phyloP scores from a whole-genome alignment of 352 stramenopile genomes.

The Phytophthora fragariaefolia region DNA sequence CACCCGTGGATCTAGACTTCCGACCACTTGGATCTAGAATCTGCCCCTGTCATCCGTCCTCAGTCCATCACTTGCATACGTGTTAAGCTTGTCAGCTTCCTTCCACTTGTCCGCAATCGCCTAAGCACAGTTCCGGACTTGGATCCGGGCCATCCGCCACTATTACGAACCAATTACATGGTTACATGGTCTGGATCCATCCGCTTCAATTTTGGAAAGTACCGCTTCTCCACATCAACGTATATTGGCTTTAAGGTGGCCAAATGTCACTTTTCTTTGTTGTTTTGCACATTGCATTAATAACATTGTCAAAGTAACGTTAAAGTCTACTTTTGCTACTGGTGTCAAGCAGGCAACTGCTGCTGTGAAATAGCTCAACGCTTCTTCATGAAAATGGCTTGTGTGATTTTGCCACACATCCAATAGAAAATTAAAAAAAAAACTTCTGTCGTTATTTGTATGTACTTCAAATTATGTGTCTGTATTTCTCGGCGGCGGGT shows the following conservation, averaged over 20 bases:
- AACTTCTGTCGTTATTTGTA: neutral
- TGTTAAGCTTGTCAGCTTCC: no score
- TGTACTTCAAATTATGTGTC: conserved; percentile 2
- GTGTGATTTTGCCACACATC: conserved; percentile 7
- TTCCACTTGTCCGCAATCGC: no score
- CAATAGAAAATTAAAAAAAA: neutral
- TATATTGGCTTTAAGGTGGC: conserved; percentile 2
- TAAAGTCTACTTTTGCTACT: conserved; percentile 1
- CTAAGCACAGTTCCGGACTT: no score
- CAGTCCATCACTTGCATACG: no score
- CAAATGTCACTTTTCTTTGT: conserved; percentile 4
- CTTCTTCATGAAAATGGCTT: conserved; percentile 11
- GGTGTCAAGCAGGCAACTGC: conserved; percentile 1
- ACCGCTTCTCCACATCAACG: no score
- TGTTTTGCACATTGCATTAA: conserved; percentile 2
- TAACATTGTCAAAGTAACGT: neutral
- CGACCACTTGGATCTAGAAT: no score
- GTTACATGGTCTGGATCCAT: no score
- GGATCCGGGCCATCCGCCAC: no score
- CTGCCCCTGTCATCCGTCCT: no score
- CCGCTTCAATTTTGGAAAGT: no score
- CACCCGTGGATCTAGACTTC: no score
- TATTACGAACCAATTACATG: no score
- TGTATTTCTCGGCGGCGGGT: neutral
- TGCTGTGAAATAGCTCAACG: conserved; percentile 11